A percentile compares a stretch with the other conserved stretches of the same genome.
These are phyloP conservation scores for Talaromyces sp. DNA, from an alignment of 2,329 filamentous ascomycete genomes.

Conservation along the genomic window DNA sequence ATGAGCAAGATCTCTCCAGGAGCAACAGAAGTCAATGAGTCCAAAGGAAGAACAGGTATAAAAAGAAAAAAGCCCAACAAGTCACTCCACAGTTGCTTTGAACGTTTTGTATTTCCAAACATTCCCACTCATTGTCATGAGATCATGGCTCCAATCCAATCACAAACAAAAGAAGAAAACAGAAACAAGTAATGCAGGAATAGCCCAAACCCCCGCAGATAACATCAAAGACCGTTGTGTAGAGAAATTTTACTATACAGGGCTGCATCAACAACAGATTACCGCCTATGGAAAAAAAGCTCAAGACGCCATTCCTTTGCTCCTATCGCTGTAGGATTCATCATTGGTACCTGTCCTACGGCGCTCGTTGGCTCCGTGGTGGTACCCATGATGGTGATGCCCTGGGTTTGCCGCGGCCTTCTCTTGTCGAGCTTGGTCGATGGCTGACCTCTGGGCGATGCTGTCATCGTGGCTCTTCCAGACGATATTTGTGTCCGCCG, in stretches of 20 bases:
- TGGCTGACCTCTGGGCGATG: constrained; percentile 84
- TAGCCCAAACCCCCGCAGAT: constrained; percentile 37
- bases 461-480: constrained; percentile 97
- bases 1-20: constrained; percentile 2
- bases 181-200: constrained; percentile 35
- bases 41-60: constrained; percentile 5
- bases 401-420: constrained; percentile 53
- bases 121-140: constrained; percentile 11
- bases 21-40: constrained; percentile 21
- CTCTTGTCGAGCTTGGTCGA: constrained; percentile 87
- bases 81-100: constrained; percentile 12
- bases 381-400: constrained; percentile 33
- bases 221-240: constrained; percentile 33
- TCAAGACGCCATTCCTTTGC: constrained; percentile 37
- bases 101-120: constrained; percentile 12
- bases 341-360: constrained; percentile 43
- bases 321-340: constrained; percentile 43
- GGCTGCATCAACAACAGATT: constrained; percentile 15
- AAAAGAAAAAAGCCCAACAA: constrained; percentile 16
- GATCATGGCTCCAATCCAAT: constrained; percentile 9
- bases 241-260: constrained; percentile 38
- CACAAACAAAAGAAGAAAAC: constrained; percentile 3
- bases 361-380: constrained; percentile 37
- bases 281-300: constrained; percentile 10
- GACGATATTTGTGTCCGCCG: constrained; percentile 81